Evolutionary conservation across 257 asterid genomes (phyloP), one percentile per base, ranked within the genome.

Genomic region (Solanum sitiens): DNA sequence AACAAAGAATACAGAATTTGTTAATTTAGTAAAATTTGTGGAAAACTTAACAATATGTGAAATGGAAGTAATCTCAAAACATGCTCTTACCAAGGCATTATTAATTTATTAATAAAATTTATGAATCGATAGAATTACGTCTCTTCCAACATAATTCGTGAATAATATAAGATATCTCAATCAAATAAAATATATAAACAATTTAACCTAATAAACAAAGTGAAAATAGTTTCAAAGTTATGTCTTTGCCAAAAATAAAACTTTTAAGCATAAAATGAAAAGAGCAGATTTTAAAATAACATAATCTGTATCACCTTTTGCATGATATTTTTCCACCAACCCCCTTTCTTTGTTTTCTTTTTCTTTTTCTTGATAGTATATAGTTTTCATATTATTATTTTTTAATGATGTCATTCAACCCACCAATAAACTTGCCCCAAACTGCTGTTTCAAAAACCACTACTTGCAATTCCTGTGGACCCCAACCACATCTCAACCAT

Each of bases 401-500:
- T 79, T 79, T 16, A 79, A 45, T 16, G 44, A 50, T 50, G 70
- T 82, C 30, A 82, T 21, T 40, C 70, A 82, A 82, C 86, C 33
- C 18, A 82, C 85, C 74, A 87, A 89, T 89, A 40, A n/a, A 65
- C 47, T 79, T 86, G 35, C 71, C 68, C 50, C 68, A 87, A 86
- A 87, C 74, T 12, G 14, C 72, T 61, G 50, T 27, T n/a, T 37
- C 42, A 23, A 67, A 75, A 59, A 18, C 32, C 70, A 82, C 35
- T 65, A 25, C 86, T 83, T 18, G 50, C 84, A 8, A 33, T 40
- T 70, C 83, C 25, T 67, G 33, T 88, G 88, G 87, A 14, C 88
- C 87, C 70, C 67, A 25, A 50, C 86, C 88, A 42, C 25, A 21
- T 88, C 88, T 67, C 89, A 73, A 39, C 92, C 87, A 83, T 37